Conservation (phyloP, 768 basidiomycete genomes). For the Agaricus sinodeliciosus region DNA sequence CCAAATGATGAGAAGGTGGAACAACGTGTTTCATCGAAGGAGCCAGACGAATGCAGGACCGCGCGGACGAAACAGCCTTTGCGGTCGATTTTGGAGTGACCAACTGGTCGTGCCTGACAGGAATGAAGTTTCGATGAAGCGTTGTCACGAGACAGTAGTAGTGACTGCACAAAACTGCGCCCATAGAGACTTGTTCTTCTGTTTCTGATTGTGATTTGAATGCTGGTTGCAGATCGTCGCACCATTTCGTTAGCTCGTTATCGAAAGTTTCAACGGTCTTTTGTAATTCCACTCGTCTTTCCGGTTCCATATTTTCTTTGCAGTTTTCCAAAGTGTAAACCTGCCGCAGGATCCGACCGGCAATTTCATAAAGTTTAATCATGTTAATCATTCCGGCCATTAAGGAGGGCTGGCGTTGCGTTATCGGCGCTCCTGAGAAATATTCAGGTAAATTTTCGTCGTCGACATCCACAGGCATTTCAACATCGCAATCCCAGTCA, state of each 20-base stretch:
- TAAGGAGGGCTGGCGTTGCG: slow-evolving; percentile 52
- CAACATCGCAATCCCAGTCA: slow-evolving; percentile 87
- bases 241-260: slow-evolving; percentile 74
- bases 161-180: slow-evolving; percentile 79
- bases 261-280: slow-evolving; percentile 74
- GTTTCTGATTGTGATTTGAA: slow-evolving; percentile 73
- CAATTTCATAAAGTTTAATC: slow-evolving; percentile 77
- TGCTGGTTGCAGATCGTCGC: slow-evolving; percentile 63
- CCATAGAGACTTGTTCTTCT: slow-evolving; percentile 80
- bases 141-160: slow-evolving; percentile 87
- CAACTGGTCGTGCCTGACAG: slow-evolving; percentile 67
- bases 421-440: slow-evolving; percentile 55
- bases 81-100: slow-evolving; percentile 65
- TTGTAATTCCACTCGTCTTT: slow-evolving; percentile 72
- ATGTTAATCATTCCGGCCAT: slow-evolving; percentile 81
- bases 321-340: slow-evolving; percentile 79
- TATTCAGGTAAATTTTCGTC: slow-evolving; percentile 72
- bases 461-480: slow-evolving; percentile 77
- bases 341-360: slow-evolving; percentile 72
- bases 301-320: slow-evolving; percentile 66
- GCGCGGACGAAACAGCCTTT: slow-evolving; percentile 79
- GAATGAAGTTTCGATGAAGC: slow-evolving; percentile 82
- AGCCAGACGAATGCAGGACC: slow-evolving; percentile 79
- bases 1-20: slow-evolving; percentile 79
- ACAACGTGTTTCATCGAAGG: slow-evolving; percentile 81